Evolutionary conservation across 2,329 filamentous ascomycete species (phyloP), one percentile per base, ranked within the genome.

Genomic region (Aureobasidium sp.): DNA sequence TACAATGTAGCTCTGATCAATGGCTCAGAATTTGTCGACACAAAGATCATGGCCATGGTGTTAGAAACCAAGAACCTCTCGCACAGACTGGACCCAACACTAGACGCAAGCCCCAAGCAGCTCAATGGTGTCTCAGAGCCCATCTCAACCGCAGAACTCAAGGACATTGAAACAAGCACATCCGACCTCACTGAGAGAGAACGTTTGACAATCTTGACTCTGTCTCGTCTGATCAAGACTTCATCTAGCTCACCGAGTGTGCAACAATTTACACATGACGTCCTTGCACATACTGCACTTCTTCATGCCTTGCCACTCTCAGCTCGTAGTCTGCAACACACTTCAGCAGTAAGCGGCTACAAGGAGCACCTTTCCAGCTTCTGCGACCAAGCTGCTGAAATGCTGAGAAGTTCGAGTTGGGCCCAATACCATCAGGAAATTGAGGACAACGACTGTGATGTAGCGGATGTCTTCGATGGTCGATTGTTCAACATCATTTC

Each of bases 1-100:
- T 84, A 81, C 69, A 87, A 84, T 67, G 76, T 87, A 6, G 85
- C 83, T 1, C 73, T 89, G 29, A 77, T 89, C 47, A 86, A 90
- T 63, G 81, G 79, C 37, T 69, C 89, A 11, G 81, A 86, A 57
- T 87, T 83, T 66, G 74, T 76, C 53, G 86, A 88, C 68, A 86
- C 84, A 1, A 88, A 88, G 72, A 74, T 81, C 61, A 81, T 81
- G 71, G 77, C 78, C 0, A 77, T 78, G 72, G 76, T 81, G 32
- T 67, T 81, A 8, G 78, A 78, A 70, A 67, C 54, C 11, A 63
- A 66, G 60, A 64, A 63, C 58, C 52, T 63, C 58, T 52, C 52
- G 10, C 45, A 62, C 41, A 45, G 48, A 48, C 48, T 57, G 34
- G 39, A 57, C n/a, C 25, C 39, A 21, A 5, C 41, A 10, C 21